Conservation (phyloP, 2,329 filamentous ascomycete species). For the Phaeomoniella chlamydospora region DNA sequence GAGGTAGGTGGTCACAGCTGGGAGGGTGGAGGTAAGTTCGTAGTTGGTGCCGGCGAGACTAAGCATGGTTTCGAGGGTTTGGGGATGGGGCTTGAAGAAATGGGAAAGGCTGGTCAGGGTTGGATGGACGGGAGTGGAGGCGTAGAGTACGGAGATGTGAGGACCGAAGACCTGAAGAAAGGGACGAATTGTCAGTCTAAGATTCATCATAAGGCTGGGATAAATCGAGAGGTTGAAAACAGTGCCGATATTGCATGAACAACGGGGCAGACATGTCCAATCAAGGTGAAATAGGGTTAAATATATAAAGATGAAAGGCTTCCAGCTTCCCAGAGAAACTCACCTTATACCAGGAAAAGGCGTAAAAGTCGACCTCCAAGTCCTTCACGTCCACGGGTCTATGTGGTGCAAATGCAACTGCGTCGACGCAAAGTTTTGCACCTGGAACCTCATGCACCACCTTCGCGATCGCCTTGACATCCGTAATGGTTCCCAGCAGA, state of each 20-base stretch:
- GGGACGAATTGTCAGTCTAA: too few relatives aligned
- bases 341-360: conserved; percentile 68
- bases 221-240: too few relatives aligned
- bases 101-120: conserved; percentile 45
- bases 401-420: conserved; percentile 64
- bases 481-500: conserved; percentile 55
- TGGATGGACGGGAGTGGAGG: conserved; percentile 39
- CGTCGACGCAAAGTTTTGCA: conserved; percentile 54
- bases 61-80: conserved; percentile 51
- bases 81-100: conserved; percentile 44
- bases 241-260: too few relatives aligned
- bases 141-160: conserved; percentile 59
- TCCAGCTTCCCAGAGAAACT: too few relatives aligned
- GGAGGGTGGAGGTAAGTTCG: conserved; percentile 51
- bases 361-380: conserved; percentile 60
- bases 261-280: too few relatives aligned
- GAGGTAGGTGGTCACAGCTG: conserved; percentile 43
- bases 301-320: too few relatives aligned
- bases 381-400: conserved; percentile 52
- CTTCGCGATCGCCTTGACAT: conserved; percentile 19
- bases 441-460: conserved; percentile 28
- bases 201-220: too few relatives aligned
- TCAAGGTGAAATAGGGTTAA: too few relatives aligned
- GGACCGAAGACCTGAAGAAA: conserved; percentile 49
- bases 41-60: conserved; percentile 57